phyloP scores from a whole-genome alignment of 2,329 filamentous ascomycete species.

The Chrysosporium queenslandicum region DNA sequence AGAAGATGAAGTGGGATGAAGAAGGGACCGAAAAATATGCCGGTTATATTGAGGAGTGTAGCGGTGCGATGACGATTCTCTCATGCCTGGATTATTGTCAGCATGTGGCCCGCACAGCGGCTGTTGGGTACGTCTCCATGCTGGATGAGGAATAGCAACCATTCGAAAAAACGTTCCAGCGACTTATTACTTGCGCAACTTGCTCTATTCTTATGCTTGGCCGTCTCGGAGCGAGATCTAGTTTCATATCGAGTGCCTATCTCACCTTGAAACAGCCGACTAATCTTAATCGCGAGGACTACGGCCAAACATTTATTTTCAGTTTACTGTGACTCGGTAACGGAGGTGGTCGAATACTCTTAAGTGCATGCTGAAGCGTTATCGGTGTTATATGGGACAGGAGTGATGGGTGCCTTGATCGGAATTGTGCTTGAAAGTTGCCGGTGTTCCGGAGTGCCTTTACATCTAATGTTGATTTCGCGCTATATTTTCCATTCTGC shows the following conservation, averaged over 20 bases:
- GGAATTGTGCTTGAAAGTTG: too few relatives aligned
- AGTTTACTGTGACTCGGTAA: neutral
- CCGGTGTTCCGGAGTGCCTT: too few relatives aligned
- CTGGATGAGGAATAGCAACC: neutral
- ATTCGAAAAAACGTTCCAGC: neutral
- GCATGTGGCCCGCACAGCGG: constrained; percentile 7
- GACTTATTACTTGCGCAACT: neutral
- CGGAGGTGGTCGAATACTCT: neutral
- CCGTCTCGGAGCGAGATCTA: neutral
- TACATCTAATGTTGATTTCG: too few relatives aligned
- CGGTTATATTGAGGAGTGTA: neutral
- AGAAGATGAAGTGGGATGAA: constrained; percentile 5
- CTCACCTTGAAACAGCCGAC: neutral
- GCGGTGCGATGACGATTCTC: constrained; percentile 2
- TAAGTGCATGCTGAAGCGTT: neutral
- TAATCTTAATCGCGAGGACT: neutral
- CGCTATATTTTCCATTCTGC: neutral
- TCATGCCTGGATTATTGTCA: constrained; percentile 9
- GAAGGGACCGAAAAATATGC: neutral
- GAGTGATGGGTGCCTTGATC: too few relatives aligned
- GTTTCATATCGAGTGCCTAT: neutral
- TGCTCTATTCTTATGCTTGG: neutral
- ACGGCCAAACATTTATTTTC: neutral
- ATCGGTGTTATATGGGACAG: too few relatives aligned
- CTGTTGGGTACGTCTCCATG: neutral